Evolutionary conservation across 106 monocot genomes (phyloP).

Genomic region (Iris macrosiphon): DNA sequence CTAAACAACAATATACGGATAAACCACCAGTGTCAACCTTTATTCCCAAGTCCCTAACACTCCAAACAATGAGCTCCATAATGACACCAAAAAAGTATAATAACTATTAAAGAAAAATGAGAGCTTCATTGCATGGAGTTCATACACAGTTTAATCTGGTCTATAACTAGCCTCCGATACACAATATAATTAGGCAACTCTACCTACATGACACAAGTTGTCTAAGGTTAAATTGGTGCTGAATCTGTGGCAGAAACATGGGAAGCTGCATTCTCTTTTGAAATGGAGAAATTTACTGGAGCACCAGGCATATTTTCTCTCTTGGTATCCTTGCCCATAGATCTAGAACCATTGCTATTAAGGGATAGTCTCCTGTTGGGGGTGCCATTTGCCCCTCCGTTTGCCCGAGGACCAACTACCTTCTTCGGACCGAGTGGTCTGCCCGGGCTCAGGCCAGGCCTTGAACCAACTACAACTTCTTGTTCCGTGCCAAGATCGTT

Average conservation of each 20-base stretch:
- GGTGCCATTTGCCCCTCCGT: constrained; percentile 49
- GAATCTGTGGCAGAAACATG: constrained; percentile 21
- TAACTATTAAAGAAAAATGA: too few relatives aligned
- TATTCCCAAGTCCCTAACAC: too few relatives aligned
- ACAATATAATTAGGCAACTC: not conserved
- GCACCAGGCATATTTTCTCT: constrained; percentile 43
- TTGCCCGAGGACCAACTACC: constrained; percentile 41
- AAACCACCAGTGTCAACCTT: too few relatives aligned
- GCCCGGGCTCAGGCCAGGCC: constrained; percentile 55
- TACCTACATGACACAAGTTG: not conserved
- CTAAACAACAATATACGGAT: too few relatives aligned
- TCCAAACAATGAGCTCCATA: too few relatives aligned
- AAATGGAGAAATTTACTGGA: constrained; percentile 36
- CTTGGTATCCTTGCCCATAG: constrained; percentile 53
- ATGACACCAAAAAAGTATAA: too few relatives aligned
- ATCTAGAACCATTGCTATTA: constrained; percentile 32
- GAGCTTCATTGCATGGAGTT: too few relatives aligned
- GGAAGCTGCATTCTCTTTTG: constrained; percentile 48
- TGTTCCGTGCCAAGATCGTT: constrained; percentile 48
- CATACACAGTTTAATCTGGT: not conserved
- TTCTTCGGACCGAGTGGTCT: constrained; percentile 58
- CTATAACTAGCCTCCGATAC: not conserved
- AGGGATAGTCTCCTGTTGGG: constrained; percentile 53
- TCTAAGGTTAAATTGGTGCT: constrained; percentile 41
- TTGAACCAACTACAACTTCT: constrained; percentile 33